Evolutionary conservation across 169 alveolate genomes (phyloP).

Genomic region (Toxoplasma gondii): DNA sequence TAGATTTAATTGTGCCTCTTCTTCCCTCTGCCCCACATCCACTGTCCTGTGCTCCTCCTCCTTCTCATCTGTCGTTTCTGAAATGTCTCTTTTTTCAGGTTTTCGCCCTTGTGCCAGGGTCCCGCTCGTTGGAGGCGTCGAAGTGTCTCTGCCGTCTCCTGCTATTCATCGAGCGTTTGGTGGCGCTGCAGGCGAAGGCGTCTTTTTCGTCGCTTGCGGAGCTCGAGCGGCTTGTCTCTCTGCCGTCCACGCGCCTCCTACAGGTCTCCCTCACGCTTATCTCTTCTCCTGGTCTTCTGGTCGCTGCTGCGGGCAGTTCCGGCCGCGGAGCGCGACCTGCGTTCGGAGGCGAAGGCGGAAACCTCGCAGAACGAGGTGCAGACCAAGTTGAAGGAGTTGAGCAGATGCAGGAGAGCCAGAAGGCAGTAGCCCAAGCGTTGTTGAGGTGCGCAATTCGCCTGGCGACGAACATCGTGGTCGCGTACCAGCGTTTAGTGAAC

Average conservation of each 20-base stretch:
- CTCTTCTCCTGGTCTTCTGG: background rate
- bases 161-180: slow-evolving; percentile 14
- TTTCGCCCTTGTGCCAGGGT: background rate
- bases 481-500: slow-evolving; percentile 26
- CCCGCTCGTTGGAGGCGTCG: background rate
- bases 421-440: background rate
- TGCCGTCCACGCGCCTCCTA: slow-evolving; percentile 17
- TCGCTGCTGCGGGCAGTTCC: background rate
- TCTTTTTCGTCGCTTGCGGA: background rate
- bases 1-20: too few relatives aligned
- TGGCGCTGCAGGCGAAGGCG: slow-evolving; percentile 35
- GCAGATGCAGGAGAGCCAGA: background rate
- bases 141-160: slow-evolving; percentile 17
- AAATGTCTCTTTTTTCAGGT: background rate
- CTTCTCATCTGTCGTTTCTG: background rate
- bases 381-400: background rate
- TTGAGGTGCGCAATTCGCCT: slow-evolving; percentile 25
- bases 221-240: slow-evolving; percentile 26
- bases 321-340: background rate
- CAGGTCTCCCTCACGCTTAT: background rate
- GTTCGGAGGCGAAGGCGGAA: too few relatives aligned
- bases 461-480: background rate
- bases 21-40: too few relatives aligned
- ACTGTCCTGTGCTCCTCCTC: too few relatives aligned
- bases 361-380: background rate